Base-by-base conservation (phyloP, 2,329 filamentous ascomycete genomes). In the Colletotrichum kahawae region DNA sequence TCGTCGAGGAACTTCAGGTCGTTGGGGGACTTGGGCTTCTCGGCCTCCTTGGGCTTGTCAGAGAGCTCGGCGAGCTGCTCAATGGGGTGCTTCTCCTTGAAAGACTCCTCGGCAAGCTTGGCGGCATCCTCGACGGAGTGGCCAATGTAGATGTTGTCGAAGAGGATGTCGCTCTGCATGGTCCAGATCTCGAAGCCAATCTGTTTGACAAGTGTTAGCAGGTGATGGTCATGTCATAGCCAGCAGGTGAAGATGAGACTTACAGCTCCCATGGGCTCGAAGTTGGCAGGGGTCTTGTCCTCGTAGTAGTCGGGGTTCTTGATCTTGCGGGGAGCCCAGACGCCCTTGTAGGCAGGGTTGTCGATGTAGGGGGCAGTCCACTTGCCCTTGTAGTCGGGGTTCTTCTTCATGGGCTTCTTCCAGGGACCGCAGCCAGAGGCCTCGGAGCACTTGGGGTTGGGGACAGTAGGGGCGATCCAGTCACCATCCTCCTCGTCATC, bases 171-270 rank as follows among this genome's bases (percentile, higher is more conserved):
- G 85, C 93, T 98, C 88, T 98, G 96, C 97, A 99, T 99, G 82
- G 97, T 98, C 97, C 97, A 99, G 88, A 99, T 96, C 88, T 99
- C 97, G 83, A 98, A 98, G 81, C 97, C 97, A 88, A 98, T 96
- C 94, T 95, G 82, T 56, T n/a, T 8, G 27, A 59, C 14, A 18
- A 9, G 14, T 18, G 59, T 36, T 27, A 57, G 7, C 64, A 60
- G 78, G n/a, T 34, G 57, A 21, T 34, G 18, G 7, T 21, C 57
- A 34, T 48, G 67, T 64, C 73, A 77, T 71, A 13, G 76, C 36
- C 21, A 27, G 51, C 4, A 34, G 31, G 29, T 2, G 33, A 5
- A 16, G 7, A 36, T 36, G 57, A 16, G 71, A 94, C 94, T 93
- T 90, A 96, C 94, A 89, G 95, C 96, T 83, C 97, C 97, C 86